These are phyloP conservation scores for Aspergillus cejpii DNA, from an alignment of 2,329 filamentous ascomycete genomes.

Conservation along the genomic window DNA sequence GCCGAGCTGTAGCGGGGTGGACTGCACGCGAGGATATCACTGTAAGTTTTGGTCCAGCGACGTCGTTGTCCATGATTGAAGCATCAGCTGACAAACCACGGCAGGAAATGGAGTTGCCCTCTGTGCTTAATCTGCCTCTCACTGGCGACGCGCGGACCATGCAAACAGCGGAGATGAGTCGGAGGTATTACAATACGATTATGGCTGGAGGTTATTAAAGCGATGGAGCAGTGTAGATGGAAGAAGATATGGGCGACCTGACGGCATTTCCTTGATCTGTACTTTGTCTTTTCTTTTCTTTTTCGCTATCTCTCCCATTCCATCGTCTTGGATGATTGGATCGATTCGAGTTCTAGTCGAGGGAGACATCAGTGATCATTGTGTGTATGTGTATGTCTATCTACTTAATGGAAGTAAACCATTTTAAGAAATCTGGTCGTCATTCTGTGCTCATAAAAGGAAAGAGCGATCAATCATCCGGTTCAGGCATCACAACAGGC, in stretches of 20 bases:
- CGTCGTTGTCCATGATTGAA: not conserved
- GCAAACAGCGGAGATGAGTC: conserved; percentile 63
- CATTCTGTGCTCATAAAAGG: not conserved
- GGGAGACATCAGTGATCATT: too few species aligned
- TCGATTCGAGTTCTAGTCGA: not conserved
- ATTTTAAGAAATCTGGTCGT: not conserved
- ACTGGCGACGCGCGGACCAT: conserved; percentile 66
- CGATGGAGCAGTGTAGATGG: not conserved
- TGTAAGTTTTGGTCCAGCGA: conserved; percentile 39
- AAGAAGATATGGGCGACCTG: conserved; percentile 1
- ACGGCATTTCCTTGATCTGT: not conserved
- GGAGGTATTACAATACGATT: conserved; percentile 60
- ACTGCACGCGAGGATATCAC: conserved; percentile 55
- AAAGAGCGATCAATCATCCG: not conserved
- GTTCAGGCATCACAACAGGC: not conserved
- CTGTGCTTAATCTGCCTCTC: conserved; percentile 43
- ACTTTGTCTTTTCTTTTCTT: conserved; percentile 16
- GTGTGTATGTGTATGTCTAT: too few species aligned
- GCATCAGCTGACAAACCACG: conserved; percentile 1
- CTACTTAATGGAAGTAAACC: not conserved
- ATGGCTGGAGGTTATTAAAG: conserved; percentile 46
- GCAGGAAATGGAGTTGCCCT: conserved; percentile 32
- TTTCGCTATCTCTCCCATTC: not conserved
- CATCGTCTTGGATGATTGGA: not conserved
- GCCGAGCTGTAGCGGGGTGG: conserved; percentile 61